Conservation (phyloP, 139 green algal species). For the Ettlia oleoabundans region DNA sequence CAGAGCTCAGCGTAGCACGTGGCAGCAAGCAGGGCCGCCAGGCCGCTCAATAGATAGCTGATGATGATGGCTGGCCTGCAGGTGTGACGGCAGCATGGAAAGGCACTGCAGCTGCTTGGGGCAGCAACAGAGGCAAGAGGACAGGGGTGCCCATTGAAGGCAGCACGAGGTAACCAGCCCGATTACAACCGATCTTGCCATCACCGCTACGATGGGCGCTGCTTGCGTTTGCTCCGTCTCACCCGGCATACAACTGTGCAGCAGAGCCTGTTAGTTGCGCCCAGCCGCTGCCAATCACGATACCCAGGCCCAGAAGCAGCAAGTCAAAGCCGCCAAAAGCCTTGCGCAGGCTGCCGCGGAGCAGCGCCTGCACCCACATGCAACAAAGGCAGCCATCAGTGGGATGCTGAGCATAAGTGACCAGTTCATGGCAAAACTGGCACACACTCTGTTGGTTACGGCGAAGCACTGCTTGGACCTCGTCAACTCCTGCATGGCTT, state of each 20-base stretch:
- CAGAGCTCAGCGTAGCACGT: conserved; percentile 50
- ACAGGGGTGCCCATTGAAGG: neutral
- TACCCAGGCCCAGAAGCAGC: conserved; percentile 44
- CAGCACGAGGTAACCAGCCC: neutral
- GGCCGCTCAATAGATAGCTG: conserved; percentile 29
- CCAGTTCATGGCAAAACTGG: too few species aligned
- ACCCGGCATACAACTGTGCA: conserved; percentile 34
- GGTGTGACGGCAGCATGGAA: too few species aligned
- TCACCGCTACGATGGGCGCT: too few species aligned
- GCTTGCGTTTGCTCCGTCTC: too few species aligned
- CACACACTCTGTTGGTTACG: too few species aligned
- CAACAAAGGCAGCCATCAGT: neutral
- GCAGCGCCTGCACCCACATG: conserved; percentile 40
- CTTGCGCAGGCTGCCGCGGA: conserved; percentile 40
- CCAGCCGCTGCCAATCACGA: conserved; percentile 37
- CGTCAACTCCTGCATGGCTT: too few species aligned
- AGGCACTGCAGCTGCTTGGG: too few species aligned
- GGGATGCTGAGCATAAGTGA: too few species aligned
- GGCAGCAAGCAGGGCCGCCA: conserved; percentile 14
- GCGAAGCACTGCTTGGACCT: too few species aligned
- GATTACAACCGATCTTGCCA: too few species aligned
- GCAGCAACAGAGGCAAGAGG: neutral
- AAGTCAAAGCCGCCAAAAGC: conserved; percentile 35
- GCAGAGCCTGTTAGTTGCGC: conserved; percentile 28
- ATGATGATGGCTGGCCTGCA: conserved; percentile 40